These are phyloP conservation scores for Cryptosporidium ryanae DNA, from an alignment of 169 alveolate genomes.

Conservation along the genomic window DNA sequence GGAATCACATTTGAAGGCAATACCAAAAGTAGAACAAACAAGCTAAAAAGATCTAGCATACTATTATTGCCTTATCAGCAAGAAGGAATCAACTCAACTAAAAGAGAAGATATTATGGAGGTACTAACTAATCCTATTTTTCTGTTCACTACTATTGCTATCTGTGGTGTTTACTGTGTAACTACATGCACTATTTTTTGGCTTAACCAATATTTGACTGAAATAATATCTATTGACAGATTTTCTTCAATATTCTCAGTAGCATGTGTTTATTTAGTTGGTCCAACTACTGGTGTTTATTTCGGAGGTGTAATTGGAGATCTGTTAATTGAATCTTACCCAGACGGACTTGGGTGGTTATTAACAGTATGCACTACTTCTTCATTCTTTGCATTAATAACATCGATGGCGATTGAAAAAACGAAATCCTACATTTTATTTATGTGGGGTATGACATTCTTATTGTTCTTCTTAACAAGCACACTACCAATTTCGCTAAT, in stretches of 20 bases:
- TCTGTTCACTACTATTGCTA: slow-evolving; percentile 47
- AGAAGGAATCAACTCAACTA: neutral
- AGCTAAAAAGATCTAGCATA: slow-evolving; percentile 52
- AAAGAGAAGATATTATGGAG: slow-evolving; percentile 31
- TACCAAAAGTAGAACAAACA: slow-evolving; percentile 8
- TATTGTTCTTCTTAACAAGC: slow-evolving; percentile 52
- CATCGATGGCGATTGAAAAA: slow-evolving; percentile 10
- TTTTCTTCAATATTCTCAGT: slow-evolving; percentile 60
- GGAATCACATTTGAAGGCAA: neutral
- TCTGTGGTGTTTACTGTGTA: slow-evolving; percentile 66
- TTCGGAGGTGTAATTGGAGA: slow-evolving; percentile 65
- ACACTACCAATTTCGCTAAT: slow-evolving; percentile 70
- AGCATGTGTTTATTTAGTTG: slow-evolving; percentile 49
- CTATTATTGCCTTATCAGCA: slow-evolving; percentile 32
- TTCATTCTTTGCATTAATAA: slow-evolving; percentile 44
- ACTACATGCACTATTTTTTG: slow-evolving; percentile 52
- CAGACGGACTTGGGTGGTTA: slow-evolving; percentile 59
- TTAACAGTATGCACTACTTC: slow-evolving; percentile 22
- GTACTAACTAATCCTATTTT: slow-evolving; percentile 48
- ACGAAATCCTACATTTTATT: slow-evolving; percentile 29
- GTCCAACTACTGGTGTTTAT: slow-evolving; percentile 71
- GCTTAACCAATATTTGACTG: slow-evolving; percentile 60
- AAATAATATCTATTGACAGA: slow-evolving; percentile 31
- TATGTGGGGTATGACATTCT: slow-evolving; percentile 40
- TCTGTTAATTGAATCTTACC: slow-evolving; percentile 25